A percentile compares a stretch with the other conserved stretches of the same genome.
phyloP scores from a whole-genome alignment of 768 basidiomycete genomes.

The Russula olivacea region DNA sequence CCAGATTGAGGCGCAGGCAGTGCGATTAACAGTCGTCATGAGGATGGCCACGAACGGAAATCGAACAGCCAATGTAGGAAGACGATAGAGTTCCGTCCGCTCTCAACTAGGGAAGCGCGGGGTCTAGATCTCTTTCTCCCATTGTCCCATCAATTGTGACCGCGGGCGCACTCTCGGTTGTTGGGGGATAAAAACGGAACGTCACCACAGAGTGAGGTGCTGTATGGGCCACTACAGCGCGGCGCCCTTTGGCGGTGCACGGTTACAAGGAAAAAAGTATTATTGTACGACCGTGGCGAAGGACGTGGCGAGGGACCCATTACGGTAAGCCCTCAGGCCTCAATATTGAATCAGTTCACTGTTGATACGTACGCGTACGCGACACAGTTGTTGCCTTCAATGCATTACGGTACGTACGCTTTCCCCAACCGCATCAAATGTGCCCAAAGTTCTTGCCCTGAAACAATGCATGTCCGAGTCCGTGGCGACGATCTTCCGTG shows the following conservation, averaged over 20 bases:
- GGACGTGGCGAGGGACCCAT: background rate
- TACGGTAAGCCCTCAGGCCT: background rate
- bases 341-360: background rate
- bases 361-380: background rate
- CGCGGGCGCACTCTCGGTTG: conserved; percentile 1
- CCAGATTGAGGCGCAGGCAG: background rate
- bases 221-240: background rate
- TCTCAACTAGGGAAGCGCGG: background rate
- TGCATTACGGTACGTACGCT: conserved; percentile 7
- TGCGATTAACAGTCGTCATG: conserved; percentile 6
- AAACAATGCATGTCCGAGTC: conserved; percentile 1
- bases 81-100: background rate
- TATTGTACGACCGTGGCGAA: background rate
- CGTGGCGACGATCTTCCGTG: conserved; percentile 3
- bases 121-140: background rate
- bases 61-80: background rate
- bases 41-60: background rate
- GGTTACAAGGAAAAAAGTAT: background rate
- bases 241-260: background rate
- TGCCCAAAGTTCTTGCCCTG: background rate
- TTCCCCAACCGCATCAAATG: background rate
- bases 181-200: background rate
- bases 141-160: background rate
- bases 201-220: background rate
- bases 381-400: background rate